A percentile compares a stretch with the other conserved stretches of the same genome.
Conservation (phyloP, 2,329 filamentous ascomycete species). For the Stachybotrys elegans region DNA sequence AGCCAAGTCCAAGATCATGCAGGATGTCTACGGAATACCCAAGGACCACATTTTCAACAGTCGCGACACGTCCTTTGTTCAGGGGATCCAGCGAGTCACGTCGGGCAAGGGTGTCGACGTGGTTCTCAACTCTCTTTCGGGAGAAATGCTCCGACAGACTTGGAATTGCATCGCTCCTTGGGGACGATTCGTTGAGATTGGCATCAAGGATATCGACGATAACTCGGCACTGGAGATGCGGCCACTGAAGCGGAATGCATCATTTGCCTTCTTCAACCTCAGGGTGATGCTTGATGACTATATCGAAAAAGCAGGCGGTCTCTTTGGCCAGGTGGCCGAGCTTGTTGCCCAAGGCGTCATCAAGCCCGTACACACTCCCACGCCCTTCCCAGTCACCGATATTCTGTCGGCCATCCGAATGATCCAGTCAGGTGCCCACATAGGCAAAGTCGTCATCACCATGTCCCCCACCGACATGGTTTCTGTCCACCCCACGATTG, state of each 20-base stretch:
- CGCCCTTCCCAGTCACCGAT: conserved; percentile 18
- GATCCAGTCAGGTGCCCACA: conserved; percentile 32
- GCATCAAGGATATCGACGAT: not conserved
- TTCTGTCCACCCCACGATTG: conserved; percentile 7
- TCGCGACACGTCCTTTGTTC: conserved; percentile 20
- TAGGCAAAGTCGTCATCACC: conserved; percentile 30
- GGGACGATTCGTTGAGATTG: conserved; percentile 21
- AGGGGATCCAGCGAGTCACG: conserved; percentile 17
- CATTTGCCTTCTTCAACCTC: not conserved
- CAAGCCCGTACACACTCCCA: conserved; percentile 6
- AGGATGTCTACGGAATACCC: conserved; percentile 20
- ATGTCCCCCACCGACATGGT: not conserved
- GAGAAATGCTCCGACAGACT: conserved; percentile 18
- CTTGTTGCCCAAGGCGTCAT: conserved; percentile 1
- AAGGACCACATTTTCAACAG: conserved; percentile 24
- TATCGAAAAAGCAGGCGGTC: too few relatives aligned
- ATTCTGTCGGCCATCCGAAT: conserved; percentile 32
- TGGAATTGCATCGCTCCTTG: conserved; percentile 28
- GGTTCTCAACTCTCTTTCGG: conserved; percentile 25
- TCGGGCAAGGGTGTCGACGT: conserved; percentile 25
- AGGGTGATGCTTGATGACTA: too few relatives aligned
- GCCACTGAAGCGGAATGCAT: not conserved
- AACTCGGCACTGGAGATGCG: not conserved
- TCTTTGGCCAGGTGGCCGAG: not conserved
- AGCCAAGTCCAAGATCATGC: conserved; percentile 24